Conservation (phyloP, 495 filamentous ascomycete genomes). For the Aspergillus conjunctus region DNA sequence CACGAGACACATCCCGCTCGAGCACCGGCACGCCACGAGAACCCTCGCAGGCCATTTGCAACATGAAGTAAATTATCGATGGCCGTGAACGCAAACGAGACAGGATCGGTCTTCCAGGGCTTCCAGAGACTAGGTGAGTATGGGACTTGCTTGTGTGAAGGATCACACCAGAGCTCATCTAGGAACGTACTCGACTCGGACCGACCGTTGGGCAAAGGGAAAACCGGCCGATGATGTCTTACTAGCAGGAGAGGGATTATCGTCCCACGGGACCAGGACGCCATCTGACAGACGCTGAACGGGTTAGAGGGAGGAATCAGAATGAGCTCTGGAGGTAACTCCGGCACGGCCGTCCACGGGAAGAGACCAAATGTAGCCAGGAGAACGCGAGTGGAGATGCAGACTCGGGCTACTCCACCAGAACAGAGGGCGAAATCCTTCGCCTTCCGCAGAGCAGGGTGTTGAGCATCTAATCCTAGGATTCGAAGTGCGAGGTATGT, state of each 20-base stretch:
- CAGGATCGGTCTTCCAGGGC: conserved; percentile 19
- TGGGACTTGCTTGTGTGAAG: conserved; percentile 30
- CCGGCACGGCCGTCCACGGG: conserved; percentile 42
- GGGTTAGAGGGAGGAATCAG: conserved; percentile 33
- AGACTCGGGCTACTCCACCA: conserved; percentile 43
- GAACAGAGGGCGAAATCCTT: conserved; percentile 29
- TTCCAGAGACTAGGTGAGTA: conserved; percentile 24
- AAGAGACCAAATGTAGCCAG: conserved; percentile 47
- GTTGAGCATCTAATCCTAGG: conserved; percentile 26
- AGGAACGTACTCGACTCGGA: conserved; percentile 34
- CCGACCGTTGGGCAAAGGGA: conserved; percentile 36
- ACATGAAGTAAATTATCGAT: conserved; percentile 30
- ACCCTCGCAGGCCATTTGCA: conserved; percentile 24
- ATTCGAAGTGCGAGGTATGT: conserved; percentile 48
- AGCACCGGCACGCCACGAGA: conserved; percentile 14
- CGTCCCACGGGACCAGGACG: conserved; percentile 42
- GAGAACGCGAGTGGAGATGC: conserved; percentile 41
- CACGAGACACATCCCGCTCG: conserved; percentile 27
- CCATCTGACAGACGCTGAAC: conserved; percentile 40
- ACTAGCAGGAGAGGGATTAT: conserved; percentile 41
- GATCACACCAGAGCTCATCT: conserved; percentile 44
- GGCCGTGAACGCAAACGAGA: conserved; percentile 24
- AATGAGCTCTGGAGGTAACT: conserved; percentile 45
- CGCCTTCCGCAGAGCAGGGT: conserved; percentile 29
- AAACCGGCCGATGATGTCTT: conserved; percentile 39